Evolutionary conservation across 2,329 filamentous ascomycete genomes (phyloP).

Genomic region (Cercospora zeina): DNA sequence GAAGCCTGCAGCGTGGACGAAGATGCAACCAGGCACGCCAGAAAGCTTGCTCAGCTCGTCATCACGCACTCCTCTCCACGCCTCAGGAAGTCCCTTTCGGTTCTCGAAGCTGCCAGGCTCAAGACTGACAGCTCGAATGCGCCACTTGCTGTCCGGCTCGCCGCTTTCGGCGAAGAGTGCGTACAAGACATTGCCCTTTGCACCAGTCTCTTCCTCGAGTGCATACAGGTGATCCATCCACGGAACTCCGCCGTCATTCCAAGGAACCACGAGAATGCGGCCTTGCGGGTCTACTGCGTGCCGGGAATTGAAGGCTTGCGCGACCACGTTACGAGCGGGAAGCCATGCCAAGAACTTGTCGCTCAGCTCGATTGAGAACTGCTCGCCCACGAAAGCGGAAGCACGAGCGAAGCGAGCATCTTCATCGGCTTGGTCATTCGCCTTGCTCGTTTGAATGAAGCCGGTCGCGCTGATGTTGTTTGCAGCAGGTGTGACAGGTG

Average conservation of each 20-base stretch:
- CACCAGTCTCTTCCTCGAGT: constrained; percentile 65
- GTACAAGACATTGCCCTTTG: constrained; percentile 66
- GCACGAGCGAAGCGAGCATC: constrained; percentile 77
- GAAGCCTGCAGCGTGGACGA: constrained; percentile 92
- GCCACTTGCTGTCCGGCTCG: constrained; percentile 77
- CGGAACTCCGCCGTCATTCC: constrained; percentile 69
- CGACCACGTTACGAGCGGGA: constrained; percentile 78
- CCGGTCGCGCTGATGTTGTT: constrained; percentile 28
- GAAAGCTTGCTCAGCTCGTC: constrained; percentile 74
- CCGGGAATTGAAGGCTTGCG: constrained; percentile 70
- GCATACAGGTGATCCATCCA: constrained; percentile 97
- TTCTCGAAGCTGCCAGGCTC: constrained; percentile 85
- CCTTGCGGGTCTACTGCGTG: constrained; percentile 68
- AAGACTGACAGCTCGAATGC: constrained; percentile 87
- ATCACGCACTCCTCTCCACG: constrained; percentile 89
- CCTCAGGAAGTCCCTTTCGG: constrained; percentile 84
- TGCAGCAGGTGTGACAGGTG: constrained; percentile 25
- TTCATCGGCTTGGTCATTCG: constrained; percentile 66
- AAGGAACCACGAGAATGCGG: constrained; percentile 72
- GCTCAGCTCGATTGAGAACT: constrained; percentile 78
- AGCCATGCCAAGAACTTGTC: constrained; percentile 78
- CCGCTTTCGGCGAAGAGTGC: constrained; percentile 88
- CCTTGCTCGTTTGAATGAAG: constrained; percentile 33
- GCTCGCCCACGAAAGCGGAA: constrained; percentile 80
- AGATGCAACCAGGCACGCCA: constrained; percentile 74